A percentile compares a stretch with the other conserved stretches of the same genome.
Evolutionary conservation across 1,284 basidiomycete species (phyloP).

Genomic region (Coniferiporia weirii): DNA sequence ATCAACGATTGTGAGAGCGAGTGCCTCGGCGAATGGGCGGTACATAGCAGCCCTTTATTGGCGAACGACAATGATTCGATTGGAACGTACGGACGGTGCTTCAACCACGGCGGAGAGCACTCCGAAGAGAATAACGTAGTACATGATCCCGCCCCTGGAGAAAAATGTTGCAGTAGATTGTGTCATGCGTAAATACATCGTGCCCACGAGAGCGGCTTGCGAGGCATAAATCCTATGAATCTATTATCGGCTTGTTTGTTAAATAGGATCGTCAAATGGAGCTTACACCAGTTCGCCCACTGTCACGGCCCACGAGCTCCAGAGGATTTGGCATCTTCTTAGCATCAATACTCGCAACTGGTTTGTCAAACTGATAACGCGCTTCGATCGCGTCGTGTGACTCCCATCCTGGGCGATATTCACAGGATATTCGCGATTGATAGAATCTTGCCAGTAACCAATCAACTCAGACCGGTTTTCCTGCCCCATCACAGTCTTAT

Average conservation of each 20-base stretch:
- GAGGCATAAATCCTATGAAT: conserved; percentile 15
- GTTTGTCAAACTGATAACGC: conserved; percentile 21
- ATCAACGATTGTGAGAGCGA: conserved; percentile 37
- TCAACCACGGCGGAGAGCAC: conserved; percentile 41
- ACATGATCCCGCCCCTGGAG: conserved; percentile 42
- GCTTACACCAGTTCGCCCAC: conserved; percentile 11
- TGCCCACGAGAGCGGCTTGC: conserved; percentile 38
- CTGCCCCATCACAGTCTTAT: neutral
- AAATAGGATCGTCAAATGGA: neutral
- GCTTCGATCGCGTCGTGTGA: conserved; percentile 9
- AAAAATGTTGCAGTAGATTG: conserved; percentile 39
- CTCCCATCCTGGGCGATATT: conserved; percentile 16
- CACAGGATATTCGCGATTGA: conserved; percentile 13
- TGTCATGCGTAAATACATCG: conserved; percentile 38
- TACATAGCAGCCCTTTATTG: conserved; percentile 23
- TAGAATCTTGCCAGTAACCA: conserved; percentile 7
- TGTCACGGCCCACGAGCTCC: conserved; percentile 27
- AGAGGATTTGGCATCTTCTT: conserved; percentile 31
- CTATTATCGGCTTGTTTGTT: neutral
- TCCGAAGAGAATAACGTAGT: conserved; percentile 39
- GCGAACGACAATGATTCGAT: conserved; percentile 38
- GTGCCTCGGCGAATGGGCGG: conserved; percentile 24
- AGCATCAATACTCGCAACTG: conserved; percentile 30
- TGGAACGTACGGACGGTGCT: conserved; percentile 37
- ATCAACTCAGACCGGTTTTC: conserved; percentile 4